Evolutionary conservation across 768 basidiomycete genomes (phyloP), one percentile per base, ranked within the genome.

Genomic region (Mycena galericulata): DNA sequence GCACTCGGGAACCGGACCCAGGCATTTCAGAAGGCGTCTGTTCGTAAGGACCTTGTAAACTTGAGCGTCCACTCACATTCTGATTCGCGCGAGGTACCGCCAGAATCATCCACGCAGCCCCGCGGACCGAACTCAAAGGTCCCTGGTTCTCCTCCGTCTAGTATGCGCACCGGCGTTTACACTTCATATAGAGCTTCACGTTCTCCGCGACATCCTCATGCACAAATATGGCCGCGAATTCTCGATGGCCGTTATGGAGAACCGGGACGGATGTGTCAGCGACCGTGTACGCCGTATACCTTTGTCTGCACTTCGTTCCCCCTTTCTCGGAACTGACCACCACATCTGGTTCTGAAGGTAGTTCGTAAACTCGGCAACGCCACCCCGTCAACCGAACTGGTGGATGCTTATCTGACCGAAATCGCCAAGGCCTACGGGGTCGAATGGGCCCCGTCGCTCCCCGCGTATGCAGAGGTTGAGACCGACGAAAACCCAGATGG

Each of bases 171-270:
- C 34, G 32, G 34, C 40, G 54, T 34, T 56, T 51, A 63, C 45
- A 53, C 66, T 29, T 70, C 29, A 49, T 53, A n/a, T 63, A 96
- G 96, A 98, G 77, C 86, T 99, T 41, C 94, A 98, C 71, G 83
- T 95, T 40, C 80, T 98, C 57, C 90, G 98, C 61, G 97, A 99
- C 77, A 88, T 98, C 77, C 86, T 99, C 65, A 94, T 97, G 92
- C 94, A 96, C 78, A 98, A 98, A 81, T 98, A 91, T 76, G 96
- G 97, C 20, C 90, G 97, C 24, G 95, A 96, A 51, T 99, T 94
- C 77, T 89, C 96, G 18, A 72, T 90, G 20, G 87, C 88, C n/a
- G 90, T 93, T 2, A 93, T 96, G 86, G 94, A 96, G 78, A 96
- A 97, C 78, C 87, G 85, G 47, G 90, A 92, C 72, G 83, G 84